Percentiles rank a stretch among this genome's conserved stretches.
These are phyloP conservation scores for Arctostaphylos glauca DNA, from an alignment of 148 eudicot genomes.

Conservation along the genomic window DNA sequence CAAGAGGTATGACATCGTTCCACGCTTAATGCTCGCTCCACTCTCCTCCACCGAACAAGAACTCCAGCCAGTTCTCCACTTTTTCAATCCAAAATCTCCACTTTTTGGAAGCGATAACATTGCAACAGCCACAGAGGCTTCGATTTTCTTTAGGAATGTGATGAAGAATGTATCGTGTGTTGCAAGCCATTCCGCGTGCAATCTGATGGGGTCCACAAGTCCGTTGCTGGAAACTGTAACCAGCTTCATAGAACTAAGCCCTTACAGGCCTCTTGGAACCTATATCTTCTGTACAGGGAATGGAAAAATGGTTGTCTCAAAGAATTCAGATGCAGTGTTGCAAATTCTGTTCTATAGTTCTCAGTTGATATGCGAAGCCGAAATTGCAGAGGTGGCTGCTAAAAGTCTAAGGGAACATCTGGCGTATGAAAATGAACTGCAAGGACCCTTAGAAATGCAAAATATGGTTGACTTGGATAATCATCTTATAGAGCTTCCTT, in stretches of 20 bases:
- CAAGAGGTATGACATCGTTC: constrained; percentile 68
- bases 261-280: constrained; percentile 83
- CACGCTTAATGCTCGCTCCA: constrained; percentile 67
- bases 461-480: constrained; percentile 40
- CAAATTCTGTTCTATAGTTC: constrained; percentile 65
- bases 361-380: constrained; percentile 49
- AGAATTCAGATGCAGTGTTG: constrained; percentile 70
- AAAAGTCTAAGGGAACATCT: constrained; percentile 58
- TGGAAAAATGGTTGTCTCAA: constrained; percentile 47
- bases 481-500: constrained; percentile 55
- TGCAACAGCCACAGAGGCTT: constrained; percentile 21
- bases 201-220: constrained; percentile 68
- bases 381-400: constrained; percentile 38
- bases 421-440: constrained; percentile 49
- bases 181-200: constrained; percentile 68
- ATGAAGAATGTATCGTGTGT: constrained; percentile 51
- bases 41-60: constrained; percentile 37
- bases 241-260: constrained; percentile 60
- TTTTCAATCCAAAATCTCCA: constrained; percentile 47
- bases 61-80: constrained; percentile 40
- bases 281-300: constrained; percentile 62
- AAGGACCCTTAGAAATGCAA: constrained; percentile 42
- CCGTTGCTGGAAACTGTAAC: constrained; percentile 53
- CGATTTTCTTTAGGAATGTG: constrained; percentile 37
- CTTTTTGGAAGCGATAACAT: constrained; percentile 22